phyloP scores from a whole-genome alignment of 2,329 filamentous ascomycete species.

The Fragosphaeria purpurea region DNA sequence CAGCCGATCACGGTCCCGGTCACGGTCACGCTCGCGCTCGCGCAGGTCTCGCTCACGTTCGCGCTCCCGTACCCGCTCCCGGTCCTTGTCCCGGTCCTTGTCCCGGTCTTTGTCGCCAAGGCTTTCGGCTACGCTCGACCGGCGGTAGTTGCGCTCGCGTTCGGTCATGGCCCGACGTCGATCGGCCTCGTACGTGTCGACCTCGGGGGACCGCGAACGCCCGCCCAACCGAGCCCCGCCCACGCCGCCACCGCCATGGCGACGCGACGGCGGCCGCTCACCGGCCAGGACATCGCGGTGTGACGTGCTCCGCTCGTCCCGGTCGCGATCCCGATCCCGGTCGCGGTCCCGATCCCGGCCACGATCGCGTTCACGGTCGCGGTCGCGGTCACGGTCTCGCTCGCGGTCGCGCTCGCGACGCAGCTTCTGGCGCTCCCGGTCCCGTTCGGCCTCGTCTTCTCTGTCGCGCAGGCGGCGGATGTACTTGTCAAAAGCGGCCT shows the following conservation, averaged over 20 bases:
- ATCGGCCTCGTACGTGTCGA: slow-evolving; percentile 90
- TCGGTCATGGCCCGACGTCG: slow-evolving; percentile 87
- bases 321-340: slow-evolving; percentile 17
- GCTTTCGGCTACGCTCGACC: slow-evolving; percentile 57
- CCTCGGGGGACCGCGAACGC: slow-evolving; percentile 75
- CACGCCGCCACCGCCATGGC: slow-evolving; percentile 29
- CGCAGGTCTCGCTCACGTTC: slow-evolving; percentile 23
- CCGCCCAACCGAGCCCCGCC: slow-evolving; percentile 39
- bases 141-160: slow-evolving; percentile 86
- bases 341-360: slow-evolving; percentile 24
- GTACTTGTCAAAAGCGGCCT: slow-evolving; percentile 81
- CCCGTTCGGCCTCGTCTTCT: slow-evolving; percentile 69
- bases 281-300: slow-evolving; percentile 19
- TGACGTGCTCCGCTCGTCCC: neutral
- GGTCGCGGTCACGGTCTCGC: slow-evolving; percentile 32
- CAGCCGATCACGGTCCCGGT: slow-evolving; percentile 37
- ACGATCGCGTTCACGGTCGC: slow-evolving; percentile 22
- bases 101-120: slow-evolving; percentile 27
- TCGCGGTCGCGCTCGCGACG: slow-evolving; percentile 30
- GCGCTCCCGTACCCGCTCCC: slow-evolving; percentile 24
- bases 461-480: slow-evolving; percentile 85
- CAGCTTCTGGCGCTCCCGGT: slow-evolving; percentile 45
- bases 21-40: slow-evolving; percentile 24
- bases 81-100: slow-evolving; percentile 22
- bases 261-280: slow-evolving; percentile 41